Evolutionary conservation across 164 flowering plant species (phyloP), one percentile per base, ranked within the genome.

Genomic region (Stephania yunnanensis): DNA sequence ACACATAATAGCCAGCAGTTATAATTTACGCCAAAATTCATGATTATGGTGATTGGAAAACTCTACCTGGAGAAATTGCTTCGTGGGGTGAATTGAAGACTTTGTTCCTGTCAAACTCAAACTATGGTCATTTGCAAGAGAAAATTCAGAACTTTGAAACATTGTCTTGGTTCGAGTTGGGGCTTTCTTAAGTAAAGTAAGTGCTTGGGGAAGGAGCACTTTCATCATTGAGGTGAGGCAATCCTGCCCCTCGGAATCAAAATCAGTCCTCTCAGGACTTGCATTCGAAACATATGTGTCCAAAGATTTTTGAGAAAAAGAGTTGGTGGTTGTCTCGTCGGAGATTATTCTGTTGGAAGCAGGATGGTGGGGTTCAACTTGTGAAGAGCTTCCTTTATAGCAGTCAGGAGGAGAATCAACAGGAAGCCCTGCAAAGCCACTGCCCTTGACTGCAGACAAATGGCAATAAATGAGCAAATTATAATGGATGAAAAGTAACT

Each of bases 151-250:
- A 68, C 71, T 68, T 29, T 58, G 77, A 65, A 42, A 29, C 11
- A 44, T 68, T 78, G 42, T 73, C 82, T 80, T 86, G 78, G 74
- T 83, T 84, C 83, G 87, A 76, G 82, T 84, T 63, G 87, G 80
- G 76, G 76, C 72, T 78, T 83, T 85, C 81, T 84, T 84, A 44
- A 96, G 89, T 67, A 94, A 80, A 77, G 99, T 98, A 73, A 96
- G 78, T 52, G 97, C 97, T 87, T 84, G 94, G 25, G 99, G 99
- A 82, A 96, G 97, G 71, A 94, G 85, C 68, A 91, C 46, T 74
- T 86, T 77, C 91, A 96, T 90, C 98, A 96, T 92, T 74, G 95
- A 87, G 66, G 84, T 89, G 77, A 89, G 79, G 61, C 87, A 78
- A 13, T 91, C 99, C 70, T 90, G 86, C 75, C 93, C 90, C 78